Percentiles rank a stretch among this genome's conserved stretches.
Conservation (phyloP, 306 rosid species). For the Senna siamea region DNA sequence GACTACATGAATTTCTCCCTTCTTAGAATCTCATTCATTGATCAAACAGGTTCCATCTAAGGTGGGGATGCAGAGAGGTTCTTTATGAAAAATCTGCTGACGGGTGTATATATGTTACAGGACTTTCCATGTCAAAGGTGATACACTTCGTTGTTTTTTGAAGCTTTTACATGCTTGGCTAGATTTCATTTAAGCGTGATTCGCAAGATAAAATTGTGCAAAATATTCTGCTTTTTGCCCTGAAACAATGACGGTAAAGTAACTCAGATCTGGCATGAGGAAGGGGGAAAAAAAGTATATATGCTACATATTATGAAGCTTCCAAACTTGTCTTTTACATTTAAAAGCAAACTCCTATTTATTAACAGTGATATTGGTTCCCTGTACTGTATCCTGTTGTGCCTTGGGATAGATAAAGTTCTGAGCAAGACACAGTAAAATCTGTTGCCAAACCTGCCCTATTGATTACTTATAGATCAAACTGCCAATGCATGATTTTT, state of each 20-base stretch:
- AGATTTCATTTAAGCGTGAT: conserved; percentile 28
- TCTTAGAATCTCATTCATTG: conserved; percentile 37
- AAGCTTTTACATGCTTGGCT: conserved; percentile 31
- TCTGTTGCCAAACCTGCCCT: conserved; percentile 1
- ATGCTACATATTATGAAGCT: background rate
- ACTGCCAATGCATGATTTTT: background rate
- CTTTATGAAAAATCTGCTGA: conserved; percentile 74
- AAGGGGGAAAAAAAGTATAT: background rate
- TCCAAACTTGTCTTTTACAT: background rate
- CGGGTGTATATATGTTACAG: conserved; percentile 71
- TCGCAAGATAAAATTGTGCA: background rate
- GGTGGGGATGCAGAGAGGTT: conserved; percentile 98
- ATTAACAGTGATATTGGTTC: background rate
- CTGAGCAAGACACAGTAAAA: background rate
- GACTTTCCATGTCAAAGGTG: conserved; percentile 89
- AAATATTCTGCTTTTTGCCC: background rate
- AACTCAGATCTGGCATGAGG: background rate
- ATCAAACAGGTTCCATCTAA: conserved; percentile 88
- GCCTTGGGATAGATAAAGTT: background rate
- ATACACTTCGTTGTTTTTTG: conserved; percentile 13
- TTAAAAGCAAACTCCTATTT: background rate
- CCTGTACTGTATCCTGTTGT: background rate
- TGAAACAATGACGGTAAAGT: background rate
- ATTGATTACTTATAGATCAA: background rate
- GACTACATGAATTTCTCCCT: conserved; percentile 33